A percentile compares a stretch with the other conserved stretches of the same genome.
Evolutionary conservation across 1,284 basidiomycete species (phyloP).

Genomic region (Singerocomus inundabilis): DNA sequence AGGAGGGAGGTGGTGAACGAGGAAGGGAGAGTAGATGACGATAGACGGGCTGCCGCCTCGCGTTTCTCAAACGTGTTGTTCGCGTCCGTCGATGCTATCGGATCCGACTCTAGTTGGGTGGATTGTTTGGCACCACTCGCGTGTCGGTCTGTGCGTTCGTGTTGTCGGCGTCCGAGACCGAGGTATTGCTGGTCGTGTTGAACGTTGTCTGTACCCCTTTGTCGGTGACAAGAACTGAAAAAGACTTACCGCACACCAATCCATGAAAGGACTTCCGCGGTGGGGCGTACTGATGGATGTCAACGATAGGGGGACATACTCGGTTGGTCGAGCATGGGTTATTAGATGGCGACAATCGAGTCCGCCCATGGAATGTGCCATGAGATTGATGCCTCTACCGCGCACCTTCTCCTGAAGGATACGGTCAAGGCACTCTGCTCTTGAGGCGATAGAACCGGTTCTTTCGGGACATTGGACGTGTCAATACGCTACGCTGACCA

Average conservation of each 20-base stretch:
- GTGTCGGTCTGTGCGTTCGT: conserved; percentile 32
- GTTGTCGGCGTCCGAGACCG: conserved; percentile 68
- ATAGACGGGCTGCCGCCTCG: conserved; percentile 36
- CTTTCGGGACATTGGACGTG: conserved; percentile 40
- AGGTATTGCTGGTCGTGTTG: conserved; percentile 64
- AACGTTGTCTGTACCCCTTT: conserved; percentile 15
- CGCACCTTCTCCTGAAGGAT: conserved; percentile 68
- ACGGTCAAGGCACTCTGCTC: conserved; percentile 77
- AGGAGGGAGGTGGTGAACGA: conserved; percentile 87
- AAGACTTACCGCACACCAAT: conserved; percentile 85
- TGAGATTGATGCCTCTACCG: conserved; percentile 83
- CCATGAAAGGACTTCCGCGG: conserved; percentile 97
- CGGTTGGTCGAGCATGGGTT: conserved; percentile 76
- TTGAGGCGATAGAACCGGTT: conserved; percentile 87
- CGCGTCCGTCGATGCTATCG: conserved; percentile 8
- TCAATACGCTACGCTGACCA: neutral
- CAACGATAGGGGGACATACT: conserved; percentile 85
- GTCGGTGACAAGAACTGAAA: conserved; percentile 4
- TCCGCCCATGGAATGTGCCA: conserved; percentile 97
- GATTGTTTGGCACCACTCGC: conserved; percentile 6
- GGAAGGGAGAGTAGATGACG: conserved; percentile 64
- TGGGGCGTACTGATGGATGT: conserved; percentile 95
- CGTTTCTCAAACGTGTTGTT: conserved; percentile 30
- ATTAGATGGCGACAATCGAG: conserved; percentile 94
- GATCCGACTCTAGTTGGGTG: conserved; percentile 14